phyloP scores from a whole-genome alignment of 1,284 basidiomycete genomes.

The Marasmius oreades region DNA sequence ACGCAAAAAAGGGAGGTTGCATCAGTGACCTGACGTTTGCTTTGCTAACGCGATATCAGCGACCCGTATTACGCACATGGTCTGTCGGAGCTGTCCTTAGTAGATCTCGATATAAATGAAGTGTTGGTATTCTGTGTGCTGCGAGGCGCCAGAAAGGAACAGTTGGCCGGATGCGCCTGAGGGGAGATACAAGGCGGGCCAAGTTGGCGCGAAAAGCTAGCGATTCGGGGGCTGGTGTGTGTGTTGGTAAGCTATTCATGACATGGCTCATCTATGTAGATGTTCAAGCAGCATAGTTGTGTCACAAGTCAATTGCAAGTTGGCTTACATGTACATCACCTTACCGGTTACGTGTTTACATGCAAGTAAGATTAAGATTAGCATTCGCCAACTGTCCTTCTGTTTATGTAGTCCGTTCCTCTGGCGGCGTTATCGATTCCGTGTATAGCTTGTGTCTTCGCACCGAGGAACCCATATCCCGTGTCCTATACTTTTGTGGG shows the following conservation, averaged over 20 bases:
- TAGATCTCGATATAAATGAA: constrained; percentile 72
- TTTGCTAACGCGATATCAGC: not conserved
- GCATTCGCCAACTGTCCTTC: no score
- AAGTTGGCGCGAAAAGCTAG: constrained; percentile 50
- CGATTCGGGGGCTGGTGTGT: constrained; percentile 27
- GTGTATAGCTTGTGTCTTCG: no score
- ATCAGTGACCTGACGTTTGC: not conserved
- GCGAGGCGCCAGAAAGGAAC: constrained; percentile 69
- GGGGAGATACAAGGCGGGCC: constrained; percentile 47
- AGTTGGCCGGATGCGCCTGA: constrained; percentile 55
- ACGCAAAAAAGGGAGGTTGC: constrained; percentile 7
- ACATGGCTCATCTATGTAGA: not conserved
- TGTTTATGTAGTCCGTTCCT: no score
- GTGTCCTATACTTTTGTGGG: no score
- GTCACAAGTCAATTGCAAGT: no score
- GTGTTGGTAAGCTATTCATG: not conserved
- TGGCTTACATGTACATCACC: no score
- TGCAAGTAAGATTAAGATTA: no score
- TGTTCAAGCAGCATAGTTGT: not conserved
- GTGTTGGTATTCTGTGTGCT: constrained; percentile 73
- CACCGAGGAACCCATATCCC: no score
- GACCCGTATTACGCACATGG: constrained; percentile 39
- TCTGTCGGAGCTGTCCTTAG: constrained; percentile 51
- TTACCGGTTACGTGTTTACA: no score
- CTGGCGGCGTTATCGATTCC: no score